Base-by-base conservation (phyloP, 1,139 yeast species). In the Saccharomyces hybrid region DNA sequence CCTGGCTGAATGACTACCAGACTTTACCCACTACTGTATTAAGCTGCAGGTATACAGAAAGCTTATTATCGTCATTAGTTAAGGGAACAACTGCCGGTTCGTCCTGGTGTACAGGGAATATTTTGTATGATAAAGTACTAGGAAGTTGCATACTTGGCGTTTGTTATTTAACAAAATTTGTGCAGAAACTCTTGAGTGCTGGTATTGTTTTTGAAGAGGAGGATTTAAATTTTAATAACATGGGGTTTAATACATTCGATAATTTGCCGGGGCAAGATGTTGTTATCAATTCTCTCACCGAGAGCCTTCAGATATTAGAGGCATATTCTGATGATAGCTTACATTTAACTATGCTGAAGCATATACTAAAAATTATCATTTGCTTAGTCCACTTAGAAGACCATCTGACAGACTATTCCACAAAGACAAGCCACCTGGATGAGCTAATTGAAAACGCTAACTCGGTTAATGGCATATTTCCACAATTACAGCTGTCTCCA, bases 181-280 rank as follows among this genome's bases (percentile, higher is more conserved):
- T 78, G 5, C 64, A 79, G 3, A 68, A 70, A 8, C 69, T 84
- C 42, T 82, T 84, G 1, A 73, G 68, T 53, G 71, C 77, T 14
- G 84, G 83, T 13, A 85, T 83, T 6, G 73, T 86, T 16, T 83
- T 82, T 61, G 91, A 86, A 62, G 93, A 86, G 63, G 95, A 86
- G 64, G 95, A 86, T 68, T 70, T 86, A 52, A 83, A 83, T 54
- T 81, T 86, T 1, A 79, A 85, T 59, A 74, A 76, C 11, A 81
- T 85, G 84, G 82, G 81, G 51, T 55, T 75, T 13, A 70, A 71
- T 53, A 61, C 70, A 52, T 64, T 72, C 2, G 60, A 69, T n/a
- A 56, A 51, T 25, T 57, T 65, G 32, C 57, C 59, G 4, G 50
- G 50, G n/a, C 53, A 61, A 16, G 51, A 53, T 2, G 49, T 16